Conservation (phyloP, 768 basidiomycete species). For the Fibroporia radiculosa region DNA sequence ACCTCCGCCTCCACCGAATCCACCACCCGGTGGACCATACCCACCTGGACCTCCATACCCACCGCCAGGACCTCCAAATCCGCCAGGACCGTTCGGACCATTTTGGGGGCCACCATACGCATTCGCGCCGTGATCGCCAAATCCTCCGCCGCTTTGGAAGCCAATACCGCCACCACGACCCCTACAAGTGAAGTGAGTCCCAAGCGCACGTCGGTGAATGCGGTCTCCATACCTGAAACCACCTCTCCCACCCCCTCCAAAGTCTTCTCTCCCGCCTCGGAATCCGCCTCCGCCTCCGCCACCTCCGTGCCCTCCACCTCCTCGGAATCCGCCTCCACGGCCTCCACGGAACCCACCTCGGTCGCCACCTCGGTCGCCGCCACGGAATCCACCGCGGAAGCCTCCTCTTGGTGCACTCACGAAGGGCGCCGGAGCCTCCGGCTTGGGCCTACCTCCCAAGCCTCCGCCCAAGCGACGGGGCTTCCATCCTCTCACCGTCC, state of each 20-base stretch:
- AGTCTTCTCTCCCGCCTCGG: constrained; percentile 32
- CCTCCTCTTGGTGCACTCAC: constrained; percentile 34
- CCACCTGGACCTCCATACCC: constrained; percentile 42
- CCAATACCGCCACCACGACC: constrained; percentile 71
- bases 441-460: constrained; percentile 95
- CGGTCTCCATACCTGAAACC: constrained; percentile 23
- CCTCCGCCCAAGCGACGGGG: constrained; percentile 96
- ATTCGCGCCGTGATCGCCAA: constrained; percentile 30
- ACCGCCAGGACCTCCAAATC: constrained; percentile 25
- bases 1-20: constrained; percentile 31
- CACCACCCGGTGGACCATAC: constrained; percentile 38
- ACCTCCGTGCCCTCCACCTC: constrained; percentile 29
- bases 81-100: constrained; percentile 22
- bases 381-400: constrained; percentile 31
- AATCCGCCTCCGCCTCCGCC: constrained; percentile 30
- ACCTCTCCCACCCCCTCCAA: constrained; percentile 30
- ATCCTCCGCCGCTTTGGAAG: constrained; percentile 54
- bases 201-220: constrained; percentile 11
- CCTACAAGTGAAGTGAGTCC: too few relatives aligned
- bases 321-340: constrained; percentile 24
- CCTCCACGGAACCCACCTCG: constrained; percentile 29
- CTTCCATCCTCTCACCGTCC: constrained; percentile 98
- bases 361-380: constrained; percentile 33
- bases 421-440: constrained; percentile 34
- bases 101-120: constrained; percentile 28